Percentiles rank a stretch among this genome's conserved stretches.
Conservation (phyloP, 768 basidiomycete species). For the Sutorius australiensis region DNA sequence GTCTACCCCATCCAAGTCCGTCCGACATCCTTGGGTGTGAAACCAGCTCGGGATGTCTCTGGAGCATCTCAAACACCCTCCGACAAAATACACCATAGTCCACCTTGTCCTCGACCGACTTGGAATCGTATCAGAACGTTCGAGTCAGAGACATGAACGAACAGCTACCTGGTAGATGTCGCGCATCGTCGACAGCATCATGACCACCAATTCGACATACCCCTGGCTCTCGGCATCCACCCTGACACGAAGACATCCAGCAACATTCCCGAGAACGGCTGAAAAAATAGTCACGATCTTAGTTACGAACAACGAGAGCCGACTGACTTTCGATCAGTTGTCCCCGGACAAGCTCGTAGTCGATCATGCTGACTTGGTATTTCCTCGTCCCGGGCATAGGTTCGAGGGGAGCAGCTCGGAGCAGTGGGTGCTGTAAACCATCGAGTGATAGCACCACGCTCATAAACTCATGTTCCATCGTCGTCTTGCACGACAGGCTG, state of each 20-base stretch:
- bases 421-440: slow-evolving; percentile 48
- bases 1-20: slow-evolving; percentile 31
- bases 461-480: slow-evolving; percentile 58
- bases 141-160: background rate
- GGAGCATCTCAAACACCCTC: slow-evolving; percentile 28
- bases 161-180: slow-evolving; percentile 41
- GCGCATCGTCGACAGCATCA: slow-evolving; percentile 52
- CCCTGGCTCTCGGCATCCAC: slow-evolving; percentile 34
- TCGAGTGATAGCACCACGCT: slow-evolving; percentile 57
- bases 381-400: slow-evolving; percentile 18
- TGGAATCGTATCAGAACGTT: slow-evolving; percentile 7
- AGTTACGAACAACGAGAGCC: slow-evolving; percentile 2
- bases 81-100: slow-evolving; percentile 36
- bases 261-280: slow-evolving; percentile 48
- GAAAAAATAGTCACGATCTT: slow-evolving; percentile 8
- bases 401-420: slow-evolving; percentile 34
- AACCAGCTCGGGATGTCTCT: slow-evolving; percentile 30
- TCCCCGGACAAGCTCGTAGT: slow-evolving; percentile 34
- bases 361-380: slow-evolving; percentile 29
- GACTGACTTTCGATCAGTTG: slow-evolving; percentile 38
- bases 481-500: slow-evolving; percentile 44
- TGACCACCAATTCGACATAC: slow-evolving; percentile 40
- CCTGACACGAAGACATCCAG: slow-evolving; percentile 33
- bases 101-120: slow-evolving; percentile 19
- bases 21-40: slow-evolving; percentile 31